These are phyloP conservation scores for Aspergillus fumigatiaffinis DNA, from an alignment of 2,329 filamentous ascomycete genomes.

Conservation along the genomic window DNA sequence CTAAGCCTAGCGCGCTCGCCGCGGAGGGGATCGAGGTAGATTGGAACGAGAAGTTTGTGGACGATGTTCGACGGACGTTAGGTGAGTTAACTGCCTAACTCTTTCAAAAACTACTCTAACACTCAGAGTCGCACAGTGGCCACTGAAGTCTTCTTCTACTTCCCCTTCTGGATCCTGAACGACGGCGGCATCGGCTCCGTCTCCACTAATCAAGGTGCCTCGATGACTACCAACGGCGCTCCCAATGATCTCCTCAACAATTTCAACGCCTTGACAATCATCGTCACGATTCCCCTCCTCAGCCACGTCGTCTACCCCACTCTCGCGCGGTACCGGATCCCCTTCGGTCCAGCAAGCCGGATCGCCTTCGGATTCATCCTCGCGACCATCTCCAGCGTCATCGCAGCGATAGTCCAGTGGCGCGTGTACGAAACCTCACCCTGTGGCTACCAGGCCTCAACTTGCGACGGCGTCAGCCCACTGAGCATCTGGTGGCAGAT, in stretches of 20 bases:
- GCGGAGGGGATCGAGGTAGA: constrained; percentile 24
- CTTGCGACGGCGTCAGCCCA: constrained; percentile 37
- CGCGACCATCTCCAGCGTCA: constrained; percentile 44
- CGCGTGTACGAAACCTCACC: constrained; percentile 46
- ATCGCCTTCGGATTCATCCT: constrained; percentile 51
- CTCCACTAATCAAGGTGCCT: constrained; percentile 47
- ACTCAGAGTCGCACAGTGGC: constrained; percentile 13
- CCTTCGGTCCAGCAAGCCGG: constrained; percentile 47
- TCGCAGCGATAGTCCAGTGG: constrained; percentile 40
- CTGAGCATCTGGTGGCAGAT: constrained; percentile 45
- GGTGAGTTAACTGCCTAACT: not conserved
- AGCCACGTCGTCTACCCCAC: constrained; percentile 48
- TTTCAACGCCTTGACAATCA: constrained; percentile 51
- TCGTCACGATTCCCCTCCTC: constrained; percentile 45
- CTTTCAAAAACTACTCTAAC: not conserved
- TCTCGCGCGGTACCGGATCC: constrained; percentile 40
- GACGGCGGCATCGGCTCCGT: constrained; percentile 50
- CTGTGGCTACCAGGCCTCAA: constrained; percentile 41
- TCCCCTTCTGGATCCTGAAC: constrained; percentile 38
- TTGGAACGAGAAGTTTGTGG: constrained; percentile 35
- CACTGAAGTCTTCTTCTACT: constrained; percentile 36
- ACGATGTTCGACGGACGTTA: constrained; percentile 32
- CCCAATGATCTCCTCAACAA: constrained; percentile 51
- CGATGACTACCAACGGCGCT: constrained; percentile 48
- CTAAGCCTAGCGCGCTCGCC: constrained; percentile 29